phyloP scores from a whole-genome alignment of 345 rosid species.

The Salix brachista region DNA sequence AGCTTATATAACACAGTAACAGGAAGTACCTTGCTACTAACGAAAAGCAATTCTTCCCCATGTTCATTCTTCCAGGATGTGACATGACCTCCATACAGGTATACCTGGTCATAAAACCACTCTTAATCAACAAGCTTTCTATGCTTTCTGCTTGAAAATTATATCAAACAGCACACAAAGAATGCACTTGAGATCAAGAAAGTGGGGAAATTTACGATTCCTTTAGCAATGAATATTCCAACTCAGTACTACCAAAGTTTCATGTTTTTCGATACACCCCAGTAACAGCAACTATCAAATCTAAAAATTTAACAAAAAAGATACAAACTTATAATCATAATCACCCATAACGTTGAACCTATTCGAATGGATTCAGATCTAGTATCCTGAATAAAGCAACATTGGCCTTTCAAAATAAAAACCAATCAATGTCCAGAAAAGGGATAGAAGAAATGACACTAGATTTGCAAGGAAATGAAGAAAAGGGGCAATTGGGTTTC shows the following conservation, averaged over 20 bases:
- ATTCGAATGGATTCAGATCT: constrained; percentile 11
- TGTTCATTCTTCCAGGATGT: constrained; percentile 96
- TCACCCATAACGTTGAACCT: not conserved
- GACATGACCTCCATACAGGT: constrained; percentile 84
- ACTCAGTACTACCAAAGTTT: not conserved
- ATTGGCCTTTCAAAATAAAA: not conserved
- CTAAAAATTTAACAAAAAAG: not conserved
- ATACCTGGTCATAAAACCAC: constrained; percentile 43
- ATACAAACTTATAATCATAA: not conserved
- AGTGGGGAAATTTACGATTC: not conserved
- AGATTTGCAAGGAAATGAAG: not conserved
- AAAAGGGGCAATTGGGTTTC: not conserved
- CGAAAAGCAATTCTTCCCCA: constrained; percentile 77
- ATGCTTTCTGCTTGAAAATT: not conserved
- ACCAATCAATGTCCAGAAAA: not conserved
- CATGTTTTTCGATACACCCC: not conserved
- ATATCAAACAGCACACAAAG: not conserved
- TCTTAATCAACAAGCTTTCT: not conserved
- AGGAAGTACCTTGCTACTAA: constrained; percentile 63
- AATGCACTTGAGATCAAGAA: not conserved
- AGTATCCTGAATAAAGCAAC: not conserved
- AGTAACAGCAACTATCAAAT: not conserved
- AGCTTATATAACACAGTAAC: not conserved
- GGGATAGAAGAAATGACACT: not conserved
- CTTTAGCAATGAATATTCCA: not conserved